Base-by-base conservation (phyloP, 495 filamentous ascomycete species). In the Saxophila tyrrhenica region DNA sequence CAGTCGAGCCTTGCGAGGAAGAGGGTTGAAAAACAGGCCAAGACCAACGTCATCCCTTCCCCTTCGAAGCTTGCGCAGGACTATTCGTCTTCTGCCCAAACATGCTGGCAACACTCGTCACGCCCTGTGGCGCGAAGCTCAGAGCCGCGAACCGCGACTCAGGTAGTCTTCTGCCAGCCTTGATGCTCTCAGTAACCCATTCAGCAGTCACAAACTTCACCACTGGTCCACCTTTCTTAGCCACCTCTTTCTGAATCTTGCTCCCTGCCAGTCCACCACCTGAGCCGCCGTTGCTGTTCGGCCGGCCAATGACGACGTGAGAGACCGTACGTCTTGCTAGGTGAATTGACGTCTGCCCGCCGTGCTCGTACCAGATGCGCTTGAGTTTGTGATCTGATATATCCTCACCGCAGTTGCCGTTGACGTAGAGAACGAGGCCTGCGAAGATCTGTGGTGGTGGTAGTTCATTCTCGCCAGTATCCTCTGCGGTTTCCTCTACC, bases 381-480 rank as follows among this genome's bases (percentile, higher is more conserved):
- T 92, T 94, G 45, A 97, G 77, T 62, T 78, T 81, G 66, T 94
- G 86, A 70, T 98, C 90, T 0, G 85, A 89, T 44, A 98, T 78
- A 15, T 77, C 62, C 5, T 91, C 87, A 50, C 81, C 71, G 0
- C 88, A 95, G 50, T 85, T 86, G 50, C 89, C 91, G 69, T 95
- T 95, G 70, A 97, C 77, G 70, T 92, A 92, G 65, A 97, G 75
- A 21, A 75, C 77, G 23, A 86, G 71, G 17, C 77, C 75, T 46
- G 75, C 62, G 65, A 95, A 87, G 52, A 94, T 76, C 51, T 66
- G 72, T 21, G 57, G 39, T 25, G 35, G 21, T 47, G 38, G 29
- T 25, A 25, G 19, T 7, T 8, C 17, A 35, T 52, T 23, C 42
- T 52, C 20, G 13, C 32, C 13, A 10, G 41, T 22, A n/a, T 57